A percentile compares a stretch with the other conserved stretches of the same genome.
phyloP scores from a whole-genome alignment of 1,284 basidiomycete genomes.

The Ganoderma lucidum region DNA sequence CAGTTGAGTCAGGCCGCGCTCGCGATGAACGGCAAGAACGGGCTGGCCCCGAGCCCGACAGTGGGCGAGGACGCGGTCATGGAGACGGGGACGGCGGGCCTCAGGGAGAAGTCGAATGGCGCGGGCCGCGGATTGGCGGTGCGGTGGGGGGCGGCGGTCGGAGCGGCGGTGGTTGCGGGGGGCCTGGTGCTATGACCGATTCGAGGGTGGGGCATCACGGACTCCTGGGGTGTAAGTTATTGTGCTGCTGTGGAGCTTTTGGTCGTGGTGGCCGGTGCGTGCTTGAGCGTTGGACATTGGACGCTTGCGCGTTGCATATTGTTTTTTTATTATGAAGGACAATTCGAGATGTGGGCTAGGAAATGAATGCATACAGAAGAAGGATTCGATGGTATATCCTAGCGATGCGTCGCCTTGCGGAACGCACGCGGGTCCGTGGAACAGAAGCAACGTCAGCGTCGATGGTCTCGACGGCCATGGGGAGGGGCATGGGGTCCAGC shows the following conservation, averaged over 20 bases:
- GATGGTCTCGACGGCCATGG: no score
- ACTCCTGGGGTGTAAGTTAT: not conserved
- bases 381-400: no score
- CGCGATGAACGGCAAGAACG: conserved; percentile 39
- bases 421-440: no score
- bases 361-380: no score
- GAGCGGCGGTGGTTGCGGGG: not conserved
- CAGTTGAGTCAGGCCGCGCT: conserved; percentile 57
- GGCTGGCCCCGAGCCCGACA: conserved; percentile 44
- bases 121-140: not conserved
- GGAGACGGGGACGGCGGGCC: not conserved
- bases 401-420: no score
- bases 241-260: not conserved
- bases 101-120: conserved; percentile 4
- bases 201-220: no score
- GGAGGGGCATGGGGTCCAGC: no score
- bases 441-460: no score
- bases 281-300: conserved; percentile 1
- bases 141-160: not conserved
- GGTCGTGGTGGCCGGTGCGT: not conserved
- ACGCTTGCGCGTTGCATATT: not conserved
- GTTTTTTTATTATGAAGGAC: not conserved
- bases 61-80: conserved; percentile 34
- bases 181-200: conserved; percentile 6
- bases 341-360: not conserved